phyloP scores from a whole-genome alignment of 306 rosid genomes.

The Crataegus laevigata region DNA sequence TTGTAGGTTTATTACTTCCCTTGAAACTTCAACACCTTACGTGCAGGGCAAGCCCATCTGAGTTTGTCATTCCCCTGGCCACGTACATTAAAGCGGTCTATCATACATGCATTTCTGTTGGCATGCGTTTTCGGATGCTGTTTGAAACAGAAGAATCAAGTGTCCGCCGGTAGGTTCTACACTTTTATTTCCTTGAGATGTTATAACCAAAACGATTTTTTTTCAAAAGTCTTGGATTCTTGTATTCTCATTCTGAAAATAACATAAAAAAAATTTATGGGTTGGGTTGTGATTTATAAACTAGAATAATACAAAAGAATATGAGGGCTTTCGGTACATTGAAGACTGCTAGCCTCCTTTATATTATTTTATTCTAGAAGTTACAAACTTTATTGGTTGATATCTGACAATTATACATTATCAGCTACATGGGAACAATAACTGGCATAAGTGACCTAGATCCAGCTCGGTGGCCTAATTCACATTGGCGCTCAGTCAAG shows the following conservation, averaged over 20 bases:
- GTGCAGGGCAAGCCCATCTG: conserved; percentile 93
- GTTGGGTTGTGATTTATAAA: background rate
- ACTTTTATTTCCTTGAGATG: background rate
- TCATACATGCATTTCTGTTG: conserved; percentile 94
- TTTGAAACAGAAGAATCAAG: conserved; percentile 99
- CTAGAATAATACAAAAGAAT: background rate
- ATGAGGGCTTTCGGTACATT: background rate
- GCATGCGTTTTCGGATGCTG: conserved; percentile 97
- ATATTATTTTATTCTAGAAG: background rate
- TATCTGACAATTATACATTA: conserved; percentile 15
- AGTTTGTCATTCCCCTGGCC: conserved; percentile 81
- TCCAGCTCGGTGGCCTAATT: conserved; percentile 72
- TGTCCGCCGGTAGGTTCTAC: conserved; percentile 67
- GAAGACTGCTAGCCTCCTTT: background rate
- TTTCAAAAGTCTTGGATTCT: background rate
- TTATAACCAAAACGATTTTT: background rate
- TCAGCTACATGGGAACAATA: conserved; percentile 89
- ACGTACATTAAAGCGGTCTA: conserved; percentile 91
- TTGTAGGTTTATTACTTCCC: background rate
- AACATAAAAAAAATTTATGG: background rate
- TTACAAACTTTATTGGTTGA: background rate
- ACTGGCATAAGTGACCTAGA: conserved; percentile 88
- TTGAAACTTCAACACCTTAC: background rate
- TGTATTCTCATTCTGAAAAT: no score
- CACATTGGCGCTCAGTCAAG: conserved; percentile 99